Percentiles rank a stretch among this genome's conserved stretches.
Evolutionary conservation across 148 eudicot genomes (phyloP).

Genomic region (Salicornia ramosissima): DNA sequence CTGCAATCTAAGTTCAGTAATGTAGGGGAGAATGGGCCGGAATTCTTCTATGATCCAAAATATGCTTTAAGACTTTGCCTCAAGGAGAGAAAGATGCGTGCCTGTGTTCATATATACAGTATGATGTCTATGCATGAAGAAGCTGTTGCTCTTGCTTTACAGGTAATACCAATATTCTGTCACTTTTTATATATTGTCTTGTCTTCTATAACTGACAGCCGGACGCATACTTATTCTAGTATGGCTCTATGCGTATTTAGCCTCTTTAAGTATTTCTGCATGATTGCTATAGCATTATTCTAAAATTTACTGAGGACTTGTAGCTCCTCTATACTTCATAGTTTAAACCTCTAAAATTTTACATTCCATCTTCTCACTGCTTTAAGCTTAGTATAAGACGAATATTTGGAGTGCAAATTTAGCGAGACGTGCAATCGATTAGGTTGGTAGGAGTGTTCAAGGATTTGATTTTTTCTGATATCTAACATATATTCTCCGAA

Average conservation of each 20-base stretch:
- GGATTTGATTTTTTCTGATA: too few species aligned
- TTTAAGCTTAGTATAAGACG: too few species aligned
- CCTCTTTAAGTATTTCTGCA: background rate
- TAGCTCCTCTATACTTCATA: too few species aligned
- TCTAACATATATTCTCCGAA: too few species aligned
- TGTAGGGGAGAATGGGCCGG: slow-evolving; percentile 71
- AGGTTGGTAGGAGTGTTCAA: too few species aligned
- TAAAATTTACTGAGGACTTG: background rate
- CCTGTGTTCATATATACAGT: slow-evolving; percentile 98
- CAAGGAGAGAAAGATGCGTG: slow-evolving; percentile 91
- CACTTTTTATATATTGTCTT: background rate
- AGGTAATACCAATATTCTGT: slow-evolving; percentile 40
- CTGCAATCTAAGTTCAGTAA: slow-evolving; percentile 91
- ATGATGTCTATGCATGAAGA: slow-evolving; percentile 99
- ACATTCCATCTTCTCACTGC: too few species aligned
- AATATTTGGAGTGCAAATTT: too few species aligned
- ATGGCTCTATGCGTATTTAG: background rate
- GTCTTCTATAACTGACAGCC: background rate
- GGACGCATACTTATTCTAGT: background rate
- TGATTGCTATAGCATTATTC: background rate
- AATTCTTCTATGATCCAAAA: slow-evolving; percentile 92
- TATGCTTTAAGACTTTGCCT: slow-evolving; percentile 96
- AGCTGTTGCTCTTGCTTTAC: slow-evolving; percentile 98
- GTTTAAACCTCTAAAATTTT: too few species aligned
- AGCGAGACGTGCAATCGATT: too few species aligned